These are phyloP conservation scores for Dillenia turbinata DNA, from an alignment of 164 flowering plant genomes.

Conservation along the genomic window DNA sequence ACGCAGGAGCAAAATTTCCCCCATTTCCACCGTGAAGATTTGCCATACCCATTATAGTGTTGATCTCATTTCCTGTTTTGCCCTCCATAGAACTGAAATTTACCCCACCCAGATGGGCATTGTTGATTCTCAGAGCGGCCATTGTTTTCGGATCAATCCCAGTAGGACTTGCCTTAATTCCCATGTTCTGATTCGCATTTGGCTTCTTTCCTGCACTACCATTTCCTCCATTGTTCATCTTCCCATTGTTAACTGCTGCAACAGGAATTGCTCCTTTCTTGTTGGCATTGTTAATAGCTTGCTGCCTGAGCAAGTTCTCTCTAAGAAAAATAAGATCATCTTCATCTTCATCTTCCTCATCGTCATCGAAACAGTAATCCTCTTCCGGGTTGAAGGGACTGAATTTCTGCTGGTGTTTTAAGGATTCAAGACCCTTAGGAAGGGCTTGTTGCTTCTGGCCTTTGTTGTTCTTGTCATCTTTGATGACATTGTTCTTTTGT, in stretches of 20 bases:
- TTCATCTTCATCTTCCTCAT: conserved; percentile 32
- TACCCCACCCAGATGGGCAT: conserved; percentile 15
- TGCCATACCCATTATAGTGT: conserved; percentile 37
- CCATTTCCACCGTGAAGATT: conserved; percentile 36
- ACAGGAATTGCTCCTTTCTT: conserved; percentile 14
- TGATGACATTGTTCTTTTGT: conserved; percentile 24
- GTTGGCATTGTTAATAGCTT: conserved; percentile 24
- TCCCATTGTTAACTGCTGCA: conserved; percentile 15
- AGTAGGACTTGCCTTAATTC: conserved; percentile 14
- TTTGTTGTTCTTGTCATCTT: conserved; percentile 35
- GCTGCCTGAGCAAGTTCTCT: conserved; percentile 35
- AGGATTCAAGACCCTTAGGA: conserved; percentile 34
- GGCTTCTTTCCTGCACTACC: conserved; percentile 22
- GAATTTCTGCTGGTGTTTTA: conserved; percentile 44
- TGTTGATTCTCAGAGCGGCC: conserved; percentile 20
- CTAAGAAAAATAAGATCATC: conserved; percentile 33
- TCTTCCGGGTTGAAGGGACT: conserved; percentile 33
- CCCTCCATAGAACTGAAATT: conserved; percentile 8
- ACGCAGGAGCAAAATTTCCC: conserved; percentile 20
- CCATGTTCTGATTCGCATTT: conserved; percentile 34
- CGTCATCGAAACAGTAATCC: conserved; percentile 27
- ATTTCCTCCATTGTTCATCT: conserved; percentile 19
- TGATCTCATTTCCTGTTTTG: conserved; percentile 26
- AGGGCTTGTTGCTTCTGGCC: conserved; percentile 41
- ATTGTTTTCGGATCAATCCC: conserved; percentile 30